A percentile compares a stretch with the other conserved stretches of the same genome.
Conservation (phyloP, 345 rosid species). For the Euphorbia tirucalli region DNA sequence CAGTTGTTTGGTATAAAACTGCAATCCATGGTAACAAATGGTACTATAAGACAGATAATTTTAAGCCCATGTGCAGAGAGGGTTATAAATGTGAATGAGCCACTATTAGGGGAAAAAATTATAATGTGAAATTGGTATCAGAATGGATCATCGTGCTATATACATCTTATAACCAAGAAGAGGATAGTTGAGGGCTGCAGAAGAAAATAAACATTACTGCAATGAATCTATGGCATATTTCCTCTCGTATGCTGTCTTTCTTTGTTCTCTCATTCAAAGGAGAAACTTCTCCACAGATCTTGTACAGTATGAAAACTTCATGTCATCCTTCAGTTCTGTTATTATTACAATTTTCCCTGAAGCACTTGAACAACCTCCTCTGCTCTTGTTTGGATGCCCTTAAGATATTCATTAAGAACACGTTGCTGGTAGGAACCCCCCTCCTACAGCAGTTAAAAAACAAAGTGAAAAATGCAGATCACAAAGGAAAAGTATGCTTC, state of each 20-base stretch:
- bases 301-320: constrained; percentile 1
- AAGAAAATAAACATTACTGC: background rate
- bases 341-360: constrained; percentile 29
- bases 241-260: background rate
- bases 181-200: background rate
- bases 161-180: no score
- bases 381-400: constrained; percentile 73
- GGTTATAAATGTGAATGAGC: background rate
- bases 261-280: background rate
- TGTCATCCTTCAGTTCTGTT: background rate
- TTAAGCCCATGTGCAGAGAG: background rate
- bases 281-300: background rate
- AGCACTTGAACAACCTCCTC: constrained; percentile 57
- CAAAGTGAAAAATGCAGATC: background rate
- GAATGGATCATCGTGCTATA: background rate
- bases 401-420: constrained; percentile 63
- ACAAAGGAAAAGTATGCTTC: no score
- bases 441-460: constrained; percentile 45
- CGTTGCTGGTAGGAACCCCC: constrained; percentile 96
- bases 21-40: background rate
- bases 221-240: background rate
- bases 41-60: background rate
- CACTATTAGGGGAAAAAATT: background rate
- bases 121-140: background rate
- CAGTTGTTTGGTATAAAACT: background rate